These are phyloP conservation scores for Leptodermis oblonga DNA, from an alignment of 257 asterid species.

Conservation along the genomic window DNA sequence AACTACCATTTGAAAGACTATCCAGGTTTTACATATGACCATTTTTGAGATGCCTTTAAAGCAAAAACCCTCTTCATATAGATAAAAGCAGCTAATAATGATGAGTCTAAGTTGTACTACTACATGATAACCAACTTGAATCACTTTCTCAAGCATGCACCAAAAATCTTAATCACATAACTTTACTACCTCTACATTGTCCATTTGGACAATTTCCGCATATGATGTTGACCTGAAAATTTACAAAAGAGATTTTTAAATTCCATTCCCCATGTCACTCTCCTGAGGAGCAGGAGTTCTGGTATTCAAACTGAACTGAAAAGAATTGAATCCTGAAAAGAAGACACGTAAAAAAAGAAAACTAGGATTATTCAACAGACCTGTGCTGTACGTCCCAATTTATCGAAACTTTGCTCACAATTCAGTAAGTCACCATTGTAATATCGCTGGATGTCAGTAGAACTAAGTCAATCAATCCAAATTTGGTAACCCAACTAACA, in stretches of 20 bases:
- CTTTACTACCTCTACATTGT: conserved; percentile 66
- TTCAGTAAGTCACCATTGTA: conserved; percentile 67
- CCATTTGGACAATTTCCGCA: conserved; percentile 88
- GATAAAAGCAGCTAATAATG: background rate
- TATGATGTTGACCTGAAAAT: conserved; percentile 70
- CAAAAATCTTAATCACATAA: background rate
- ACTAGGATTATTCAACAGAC: conserved; percentile 27
- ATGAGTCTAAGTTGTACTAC: background rate
- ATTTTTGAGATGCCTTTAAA: background rate
- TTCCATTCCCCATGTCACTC: background rate
- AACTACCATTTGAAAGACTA: background rate
- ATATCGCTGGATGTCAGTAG: conserved; percentile 54
- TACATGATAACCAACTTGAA: background rate
- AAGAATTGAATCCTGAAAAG: background rate
- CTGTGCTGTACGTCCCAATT: conserved; percentile 98
- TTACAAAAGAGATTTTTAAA: conserved; percentile 15
- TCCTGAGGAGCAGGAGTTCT: background rate
- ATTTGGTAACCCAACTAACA: conserved; percentile 3
- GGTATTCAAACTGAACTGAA: background rate
- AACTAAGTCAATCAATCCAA: conserved; percentile 6
- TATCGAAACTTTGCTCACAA: conserved; percentile 77
- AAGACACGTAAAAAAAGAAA: background rate
- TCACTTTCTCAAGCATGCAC: background rate
- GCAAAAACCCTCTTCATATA: background rate
- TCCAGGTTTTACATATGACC: background rate